Percentiles rank a stretch among this genome's conserved stretches.
These are phyloP conservation scores for Pachyrhizus erosus DNA, from an alignment of 306 rosid genomes.

Conservation along the genomic window DNA sequence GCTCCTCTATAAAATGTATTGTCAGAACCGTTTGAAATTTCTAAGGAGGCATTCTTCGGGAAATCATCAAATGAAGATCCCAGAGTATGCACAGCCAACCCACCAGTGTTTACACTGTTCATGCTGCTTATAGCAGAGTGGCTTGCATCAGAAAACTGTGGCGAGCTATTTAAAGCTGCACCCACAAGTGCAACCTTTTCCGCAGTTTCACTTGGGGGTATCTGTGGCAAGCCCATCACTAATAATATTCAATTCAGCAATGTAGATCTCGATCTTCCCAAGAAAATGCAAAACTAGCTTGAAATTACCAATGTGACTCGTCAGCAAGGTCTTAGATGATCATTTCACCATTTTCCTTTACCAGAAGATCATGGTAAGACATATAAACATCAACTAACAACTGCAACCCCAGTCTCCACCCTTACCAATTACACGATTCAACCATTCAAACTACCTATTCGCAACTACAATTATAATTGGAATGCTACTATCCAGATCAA, in stretches of 20 bases:
- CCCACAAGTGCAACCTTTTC: slow-evolving; percentile 58
- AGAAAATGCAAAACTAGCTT: slow-evolving; percentile 28
- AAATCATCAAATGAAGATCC: slow-evolving; percentile 63
- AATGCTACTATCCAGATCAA: slow-evolving; percentile 35
- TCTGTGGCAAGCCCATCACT: slow-evolving; percentile 91
- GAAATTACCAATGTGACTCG: slow-evolving; percentile 35
- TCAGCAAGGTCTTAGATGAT: slow-evolving; percentile 29
- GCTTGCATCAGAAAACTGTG: slow-evolving; percentile 63
- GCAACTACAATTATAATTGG: slow-evolving; percentile 39
- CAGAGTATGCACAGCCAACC: slow-evolving; percentile 45
- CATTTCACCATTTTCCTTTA: slow-evolving; percentile 36
- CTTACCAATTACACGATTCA: slow-evolving; percentile 14
- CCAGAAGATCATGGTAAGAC: slow-evolving; percentile 30
- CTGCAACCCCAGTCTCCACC: slow-evolving; percentile 34
- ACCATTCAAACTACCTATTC: slow-evolving; percentile 28
- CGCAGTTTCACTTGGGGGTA: slow-evolving; percentile 60
- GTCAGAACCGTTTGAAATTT: slow-evolving; percentile 56
- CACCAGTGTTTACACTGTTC: slow-evolving; percentile 49
- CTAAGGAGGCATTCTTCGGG: slow-evolving; percentile 56
- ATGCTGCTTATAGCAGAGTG: slow-evolving; percentile 59
- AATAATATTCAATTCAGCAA: slow-evolving; percentile 25
- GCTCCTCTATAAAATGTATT: slow-evolving; percentile 58
- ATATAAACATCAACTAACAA: slow-evolving; percentile 25
- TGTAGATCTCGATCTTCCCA: slow-evolving; percentile 26
- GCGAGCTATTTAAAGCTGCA: slow-evolving; percentile 62